Evolutionary conservation across 2,329 filamentous ascomycete genomes (phyloP), one percentile per base, ranked within the genome.

Genomic region (Nothophaeocryptopus gaeumannii): DNA sequence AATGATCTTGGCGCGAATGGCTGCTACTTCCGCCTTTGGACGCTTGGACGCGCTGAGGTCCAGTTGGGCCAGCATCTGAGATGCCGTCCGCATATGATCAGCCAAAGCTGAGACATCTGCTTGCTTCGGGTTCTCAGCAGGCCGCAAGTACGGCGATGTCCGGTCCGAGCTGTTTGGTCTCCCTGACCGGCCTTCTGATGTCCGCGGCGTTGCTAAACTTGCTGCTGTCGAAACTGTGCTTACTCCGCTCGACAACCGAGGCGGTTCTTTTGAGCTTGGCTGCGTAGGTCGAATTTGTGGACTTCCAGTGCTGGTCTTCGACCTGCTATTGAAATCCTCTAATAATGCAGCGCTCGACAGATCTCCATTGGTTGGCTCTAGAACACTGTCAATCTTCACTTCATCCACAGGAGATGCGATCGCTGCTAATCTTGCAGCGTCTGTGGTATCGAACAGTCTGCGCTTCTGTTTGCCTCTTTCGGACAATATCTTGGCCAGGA

Each of bases 41-140:
- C 88, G 78, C 70, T 92, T 93, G 26, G 87, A 85, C 56, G 85
- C 85, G 15, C 86, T 92, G 2, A 86, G 81, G 51, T 93, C 88
- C 8, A 93, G 77, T 62, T 93, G 88, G 11, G 88, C 86, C 37
- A 93, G 75, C 88, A 93, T 93, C 67, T 91, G 87, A 11, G 88
- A 89, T 3, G 88, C 88, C 3, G 88, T 90, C 14, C 88, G 82
- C 88, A 93, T 93, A 67, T 93, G 88, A 10, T 88, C 91, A 10
- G 88, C 89, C 30, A 93, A 72, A 2, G 88, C 88, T 9, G 86
- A 89, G 58, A 92, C 87, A 63, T 93, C 88, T 1, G 86, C 85
- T 64, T 89, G 86, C 51, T 90, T 86, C 9, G 79, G 73, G 20
- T 74, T 75, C 56, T 78, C 80, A 26, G 20, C 20, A 14, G 71